A percentile compares a stretch with the other conserved stretches of the same genome.
These are phyloP conservation scores for Colletotrichum gigasporum DNA, from an alignment of 2,329 filamentous ascomycete genomes.

Conservation along the genomic window DNA sequence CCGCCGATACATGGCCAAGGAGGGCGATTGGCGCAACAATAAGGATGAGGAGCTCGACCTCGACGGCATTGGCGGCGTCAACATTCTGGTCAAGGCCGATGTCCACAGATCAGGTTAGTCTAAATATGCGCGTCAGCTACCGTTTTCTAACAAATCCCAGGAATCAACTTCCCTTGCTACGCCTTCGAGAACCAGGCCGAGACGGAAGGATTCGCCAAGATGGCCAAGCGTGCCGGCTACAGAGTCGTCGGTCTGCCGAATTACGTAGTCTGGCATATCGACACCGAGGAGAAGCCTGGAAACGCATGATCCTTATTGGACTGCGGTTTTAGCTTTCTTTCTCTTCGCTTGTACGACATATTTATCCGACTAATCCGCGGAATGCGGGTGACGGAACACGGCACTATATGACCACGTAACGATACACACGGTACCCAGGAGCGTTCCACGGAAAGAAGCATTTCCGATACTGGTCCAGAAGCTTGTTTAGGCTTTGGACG, in stretches of 20 bases:
- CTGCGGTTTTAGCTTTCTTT: conserved; percentile 11
- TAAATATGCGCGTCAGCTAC: background rate
- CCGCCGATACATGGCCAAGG: conserved; percentile 85
- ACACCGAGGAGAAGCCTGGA: conserved; percentile 92
- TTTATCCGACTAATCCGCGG: conserved; percentile 28
- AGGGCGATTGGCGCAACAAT: conserved; percentile 93
- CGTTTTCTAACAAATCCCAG: conserved; percentile 52
- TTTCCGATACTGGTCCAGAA: conserved; percentile 21
- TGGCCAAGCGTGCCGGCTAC: conserved; percentile 97
- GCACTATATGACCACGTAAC: conserved; percentile 32
- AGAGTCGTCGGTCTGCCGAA: conserved; percentile 92
- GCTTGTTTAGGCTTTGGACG: conserved; percentile 15
- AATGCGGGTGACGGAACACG: conserved; percentile 31
- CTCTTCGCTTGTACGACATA: conserved; percentile 32
- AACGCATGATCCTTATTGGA: conserved; percentile 62
- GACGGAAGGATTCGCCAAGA: conserved; percentile 98
- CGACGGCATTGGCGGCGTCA: conserved; percentile 96
- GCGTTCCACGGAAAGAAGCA: conserved; percentile 23
- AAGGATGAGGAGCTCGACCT: conserved; percentile 93
- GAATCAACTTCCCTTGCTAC: conserved; percentile 97
- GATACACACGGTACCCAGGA: conserved; percentile 21
- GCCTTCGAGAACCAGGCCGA: conserved; percentile 99
- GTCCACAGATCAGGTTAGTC: conserved; percentile 88
- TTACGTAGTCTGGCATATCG: conserved; percentile 98
- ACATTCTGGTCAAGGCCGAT: conserved; percentile 97